Base-by-base conservation (phyloP, 2,329 filamentous ascomycete species). In the Xylaria sp. region DNA sequence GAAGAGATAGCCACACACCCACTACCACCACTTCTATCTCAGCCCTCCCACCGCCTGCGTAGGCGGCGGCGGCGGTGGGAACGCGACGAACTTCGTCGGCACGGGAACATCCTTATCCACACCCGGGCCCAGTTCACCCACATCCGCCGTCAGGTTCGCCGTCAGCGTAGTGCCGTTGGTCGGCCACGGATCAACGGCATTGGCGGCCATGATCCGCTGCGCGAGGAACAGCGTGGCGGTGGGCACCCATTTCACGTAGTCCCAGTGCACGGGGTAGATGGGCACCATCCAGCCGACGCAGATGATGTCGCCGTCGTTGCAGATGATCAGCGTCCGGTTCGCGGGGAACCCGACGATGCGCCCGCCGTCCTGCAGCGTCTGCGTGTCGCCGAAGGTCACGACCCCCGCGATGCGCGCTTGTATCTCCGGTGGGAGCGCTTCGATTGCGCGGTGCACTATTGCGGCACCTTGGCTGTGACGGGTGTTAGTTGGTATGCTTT, bases 261-360 rank as follows among this genome's bases (percentile, higher is more conserved):
- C 75, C 64, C 81, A 74, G 60, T 82, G 81, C 4, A 78, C 74
- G 0, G 78, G 74, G 45, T 76, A 77, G 9, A 70, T 19, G 11
- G 81, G 77, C 32, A 72, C 74, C 11, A 82, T 74, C 1, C 73
- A 77, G 57, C 80, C 79, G 2, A 65, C 68, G 74, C 81, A 82
- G 62, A 82, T 76, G 34, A 75, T 73, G 66, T 83, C 81, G 58
- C 80, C 79, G 8, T 65, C 14, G 69, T 81, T 82, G 75, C 81
- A 83, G 75, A 82, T 82, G 70, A 82, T 78, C 48, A 79, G 77
- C 58, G 79, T 81, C 72, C 79, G 77, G 55, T 79, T 77, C 14
- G 69, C 55, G 24, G 79, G 77, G 71, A 77, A 82, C 47, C 77
- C 75, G 42, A 71, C 70, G 61, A 82, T 81, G 57, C 77, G 76